phyloP scores from a whole-genome alignment of 2,329 filamentous ascomycete species.

The Fusarium subglutinans region DNA sequence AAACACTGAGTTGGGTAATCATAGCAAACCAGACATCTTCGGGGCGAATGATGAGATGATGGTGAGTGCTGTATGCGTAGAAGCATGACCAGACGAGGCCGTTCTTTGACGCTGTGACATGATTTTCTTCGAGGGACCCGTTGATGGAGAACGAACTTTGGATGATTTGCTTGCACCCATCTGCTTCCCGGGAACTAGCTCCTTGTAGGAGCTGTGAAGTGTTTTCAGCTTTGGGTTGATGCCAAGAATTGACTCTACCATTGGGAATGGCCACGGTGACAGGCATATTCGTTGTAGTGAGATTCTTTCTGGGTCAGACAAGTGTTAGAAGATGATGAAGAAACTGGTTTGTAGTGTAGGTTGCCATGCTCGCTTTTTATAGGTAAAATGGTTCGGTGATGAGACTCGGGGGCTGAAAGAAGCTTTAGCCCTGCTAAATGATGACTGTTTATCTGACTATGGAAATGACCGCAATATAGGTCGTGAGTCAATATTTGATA shows the following conservation, averaged over 20 bases:
- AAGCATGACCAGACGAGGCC: not conserved
- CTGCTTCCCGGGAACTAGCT: not conserved
- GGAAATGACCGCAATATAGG: too few relatives aligned
- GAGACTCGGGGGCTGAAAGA: accelerated
- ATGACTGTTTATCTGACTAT: not conserved
- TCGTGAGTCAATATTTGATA: too few relatives aligned
- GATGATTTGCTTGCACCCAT: not conserved
- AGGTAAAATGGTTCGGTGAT: not conserved
- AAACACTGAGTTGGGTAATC: not conserved
- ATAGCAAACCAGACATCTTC: not conserved
- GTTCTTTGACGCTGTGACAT: not conserved
- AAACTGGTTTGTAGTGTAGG: accelerated
- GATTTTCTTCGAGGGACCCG: not conserved
- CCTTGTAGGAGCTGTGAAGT: not conserved
- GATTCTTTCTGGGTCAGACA: accelerated
- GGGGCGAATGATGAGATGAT: not conserved
- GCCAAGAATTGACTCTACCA: not conserved
- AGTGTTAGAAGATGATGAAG: too few relatives aligned
- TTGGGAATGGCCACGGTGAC: not conserved
- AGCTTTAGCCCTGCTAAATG: not conserved
- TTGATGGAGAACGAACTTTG: not conserved
- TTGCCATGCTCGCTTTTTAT: accelerated
- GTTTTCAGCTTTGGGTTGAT: not conserved
- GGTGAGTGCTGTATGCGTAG: not conserved
- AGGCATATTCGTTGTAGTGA: not conserved